Conservation (phyloP, 2,329 filamentous ascomycete genomes). For the Colletotrichum noveboracense region DNA sequence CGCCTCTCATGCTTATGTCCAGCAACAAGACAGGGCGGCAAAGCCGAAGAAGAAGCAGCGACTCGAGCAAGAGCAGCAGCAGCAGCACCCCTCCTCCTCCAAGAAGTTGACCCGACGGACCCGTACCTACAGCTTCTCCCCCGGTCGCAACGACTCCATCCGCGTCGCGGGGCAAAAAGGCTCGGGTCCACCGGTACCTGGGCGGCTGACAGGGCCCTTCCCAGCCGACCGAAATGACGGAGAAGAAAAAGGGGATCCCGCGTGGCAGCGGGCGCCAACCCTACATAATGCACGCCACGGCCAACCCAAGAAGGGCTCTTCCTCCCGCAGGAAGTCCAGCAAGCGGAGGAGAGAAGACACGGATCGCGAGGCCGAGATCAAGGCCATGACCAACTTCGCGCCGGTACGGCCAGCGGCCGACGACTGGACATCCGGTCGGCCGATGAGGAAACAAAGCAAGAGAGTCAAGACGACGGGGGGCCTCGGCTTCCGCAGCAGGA, state of each 20-base stretch:
- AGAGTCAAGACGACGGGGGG: slow-evolving; percentile 59
- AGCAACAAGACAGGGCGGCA: slow-evolving; percentile 13
- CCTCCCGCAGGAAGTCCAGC: slow-evolving; percentile 69
- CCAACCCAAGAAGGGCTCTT: slow-evolving; percentile 59
- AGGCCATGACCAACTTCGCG: slow-evolving; percentile 76
- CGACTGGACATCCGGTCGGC: slow-evolving; percentile 63
- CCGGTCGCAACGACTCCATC: slow-evolving; percentile 61
- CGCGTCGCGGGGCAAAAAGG: slow-evolving; percentile 35
- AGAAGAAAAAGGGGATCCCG: slow-evolving; percentile 22
- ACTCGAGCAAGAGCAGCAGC: slow-evolving; percentile 46
- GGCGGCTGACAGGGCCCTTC: slow-evolving; percentile 17
- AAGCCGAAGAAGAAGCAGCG: slow-evolving; percentile 44
- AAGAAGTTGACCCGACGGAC: slow-evolving; percentile 53
- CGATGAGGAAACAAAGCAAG: slow-evolving; percentile 68
- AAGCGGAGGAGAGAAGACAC: slow-evolving; percentile 79
- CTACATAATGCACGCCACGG: slow-evolving; percentile 64
- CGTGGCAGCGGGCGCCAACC: slow-evolving; percentile 48
- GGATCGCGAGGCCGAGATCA: slow-evolving; percentile 85
- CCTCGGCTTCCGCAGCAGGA: slow-evolving; percentile 49
- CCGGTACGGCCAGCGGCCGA: slow-evolving; percentile 68
- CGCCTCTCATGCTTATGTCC: slow-evolving; percentile 9
- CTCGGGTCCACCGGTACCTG: slow-evolving; percentile 19
- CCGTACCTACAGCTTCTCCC: slow-evolving; percentile 67
- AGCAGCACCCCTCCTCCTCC: slow-evolving; percentile 34
- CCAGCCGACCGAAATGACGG: slow-evolving; percentile 21